These are phyloP conservation scores for Cladosporium sp. DNA, from an alignment of 2,329 filamentous ascomycete species.

Conservation along the genomic window DNA sequence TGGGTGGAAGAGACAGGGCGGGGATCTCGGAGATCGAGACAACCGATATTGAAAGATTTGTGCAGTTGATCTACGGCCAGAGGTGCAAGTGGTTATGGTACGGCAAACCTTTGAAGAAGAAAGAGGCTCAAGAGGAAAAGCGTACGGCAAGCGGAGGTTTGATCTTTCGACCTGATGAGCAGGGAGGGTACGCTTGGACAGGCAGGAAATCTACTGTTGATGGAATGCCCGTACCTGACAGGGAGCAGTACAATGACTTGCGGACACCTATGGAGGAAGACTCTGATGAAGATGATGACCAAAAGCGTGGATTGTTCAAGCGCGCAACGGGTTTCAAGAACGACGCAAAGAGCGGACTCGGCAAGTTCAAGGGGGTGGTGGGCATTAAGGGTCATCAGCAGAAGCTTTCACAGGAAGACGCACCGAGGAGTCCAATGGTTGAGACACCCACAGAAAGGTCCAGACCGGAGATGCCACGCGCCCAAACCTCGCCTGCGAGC, in stretches of 20 bases:
- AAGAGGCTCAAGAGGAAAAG: constrained; percentile 15
- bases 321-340: constrained; percentile 74
- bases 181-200: constrained; percentile 43
- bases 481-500: constrained; percentile 25
- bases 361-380: constrained; percentile 81
- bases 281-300: constrained; percentile 30
- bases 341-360: constrained; percentile 77
- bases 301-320: constrained; percentile 61
- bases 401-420: constrained; percentile 32
- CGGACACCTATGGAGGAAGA: constrained; percentile 23
- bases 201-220: constrained; percentile 49
- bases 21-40: constrained; percentile 93
- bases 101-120: constrained; percentile 72
- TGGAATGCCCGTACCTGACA: constrained; percentile 32
- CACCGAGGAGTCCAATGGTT: constrained; percentile 17
- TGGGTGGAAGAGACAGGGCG: constrained; percentile 75
- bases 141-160: constrained; percentile 29
- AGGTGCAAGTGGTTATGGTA: constrained; percentile 92
- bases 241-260: constrained; percentile 21
- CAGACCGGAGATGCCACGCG: constrained; percentile 21
- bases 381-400: constrained; percentile 48
- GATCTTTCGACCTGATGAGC: constrained; percentile 56
- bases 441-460: constrained; percentile 13
- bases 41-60: constrained; percentile 78
- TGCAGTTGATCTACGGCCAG: constrained; percentile 73